These are phyloP conservation scores for Nematodospora valgi DNA, from an alignment of 805 yeast species.

Conservation along the genomic window DNA sequence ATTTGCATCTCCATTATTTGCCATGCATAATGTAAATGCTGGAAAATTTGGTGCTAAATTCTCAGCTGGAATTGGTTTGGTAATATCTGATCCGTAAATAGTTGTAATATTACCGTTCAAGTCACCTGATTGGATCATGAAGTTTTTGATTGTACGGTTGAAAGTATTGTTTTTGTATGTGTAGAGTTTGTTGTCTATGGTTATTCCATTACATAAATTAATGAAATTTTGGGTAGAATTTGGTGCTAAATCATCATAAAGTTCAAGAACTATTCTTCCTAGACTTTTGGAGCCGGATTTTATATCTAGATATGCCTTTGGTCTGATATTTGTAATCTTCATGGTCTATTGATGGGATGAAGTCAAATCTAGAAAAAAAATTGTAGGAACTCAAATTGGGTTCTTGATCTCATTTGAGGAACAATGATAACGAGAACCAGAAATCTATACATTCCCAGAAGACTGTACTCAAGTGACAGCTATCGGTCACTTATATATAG, in stretches of 20 bases:
- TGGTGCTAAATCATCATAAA: constrained; percentile 52
- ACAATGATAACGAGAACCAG: too few species aligned
- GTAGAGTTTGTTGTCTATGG: constrained; percentile 17
- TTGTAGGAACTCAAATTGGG: too few species aligned
- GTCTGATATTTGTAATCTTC: constrained; percentile 29
- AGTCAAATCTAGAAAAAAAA: too few species aligned
- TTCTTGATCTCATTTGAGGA: too few species aligned
- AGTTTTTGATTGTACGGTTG: constrained; percentile 64
- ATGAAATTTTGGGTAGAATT: constrained; percentile 50
- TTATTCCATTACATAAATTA: constrained; percentile 37
- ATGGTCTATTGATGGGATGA: constrained; percentile 13
- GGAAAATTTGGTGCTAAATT: constrained; percentile 36
- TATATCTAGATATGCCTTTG: constrained; percentile 50
- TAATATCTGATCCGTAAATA: constrained; percentile 18
- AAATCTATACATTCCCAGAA: too few species aligned
- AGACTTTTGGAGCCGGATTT: constrained; percentile 34
- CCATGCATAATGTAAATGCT: constrained; percentile 60
- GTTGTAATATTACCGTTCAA: constrained; percentile 33
- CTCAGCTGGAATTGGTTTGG: constrained; percentile 47
- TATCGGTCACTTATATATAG: constrained; percentile 13
- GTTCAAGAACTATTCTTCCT: constrained; percentile 63
- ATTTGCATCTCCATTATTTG: constrained; percentile 47
- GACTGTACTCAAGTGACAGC: too few species aligned
- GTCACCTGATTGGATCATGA: constrained; percentile 72
- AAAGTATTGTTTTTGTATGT: constrained; percentile 46